These are phyloP conservation scores for Lepidium didymum DNA, from an alignment of 345 rosid species.

Conservation along the genomic window DNA sequence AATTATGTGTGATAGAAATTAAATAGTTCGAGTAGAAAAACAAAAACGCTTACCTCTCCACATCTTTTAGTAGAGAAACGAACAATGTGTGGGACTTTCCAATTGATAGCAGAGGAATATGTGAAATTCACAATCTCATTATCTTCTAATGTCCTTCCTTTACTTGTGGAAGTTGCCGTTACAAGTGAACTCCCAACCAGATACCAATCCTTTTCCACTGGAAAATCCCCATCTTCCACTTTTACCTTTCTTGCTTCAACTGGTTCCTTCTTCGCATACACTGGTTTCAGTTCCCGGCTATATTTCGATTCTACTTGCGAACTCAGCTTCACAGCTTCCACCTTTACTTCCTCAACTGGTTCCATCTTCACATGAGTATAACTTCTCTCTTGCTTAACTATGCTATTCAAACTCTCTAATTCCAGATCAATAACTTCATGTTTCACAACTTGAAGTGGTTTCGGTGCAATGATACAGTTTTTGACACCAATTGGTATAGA, in stretches of 20 bases:
- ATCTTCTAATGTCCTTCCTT: conserved; percentile 49
- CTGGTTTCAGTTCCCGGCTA: not conserved
- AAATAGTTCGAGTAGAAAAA: not conserved
- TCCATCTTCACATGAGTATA: not conserved
- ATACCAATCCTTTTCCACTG: conserved; percentile 46
- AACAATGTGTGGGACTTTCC: conserved; percentile 37
- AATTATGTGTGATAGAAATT: not conserved
- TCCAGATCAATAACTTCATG: conserved; percentile 1
- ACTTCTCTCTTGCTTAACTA: conserved; percentile 5
- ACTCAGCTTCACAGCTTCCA: not conserved
- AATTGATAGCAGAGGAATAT: conserved; percentile 19
- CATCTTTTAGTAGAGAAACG: conserved; percentile 50
- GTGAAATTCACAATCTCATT: conserved; percentile 49
- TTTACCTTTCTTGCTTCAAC: conserved; percentile 19
- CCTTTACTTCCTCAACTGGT: not conserved
- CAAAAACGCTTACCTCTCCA: conserved; percentile 39
- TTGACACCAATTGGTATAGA: not conserved
- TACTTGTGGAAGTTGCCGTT: conserved; percentile 46
- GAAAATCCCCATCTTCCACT: conserved; percentile 45
- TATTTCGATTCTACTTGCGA: not conserved
- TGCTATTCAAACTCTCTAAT: not conserved
- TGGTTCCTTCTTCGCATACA: conserved; percentile 11
- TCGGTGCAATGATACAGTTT: not conserved
- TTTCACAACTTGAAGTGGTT: conserved; percentile 8
- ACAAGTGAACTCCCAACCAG: conserved; percentile 54